These are phyloP conservation scores for Cryptococcus sp. DNA, from an alignment of 1,284 basidiomycete species.

Conservation along the genomic window DNA sequence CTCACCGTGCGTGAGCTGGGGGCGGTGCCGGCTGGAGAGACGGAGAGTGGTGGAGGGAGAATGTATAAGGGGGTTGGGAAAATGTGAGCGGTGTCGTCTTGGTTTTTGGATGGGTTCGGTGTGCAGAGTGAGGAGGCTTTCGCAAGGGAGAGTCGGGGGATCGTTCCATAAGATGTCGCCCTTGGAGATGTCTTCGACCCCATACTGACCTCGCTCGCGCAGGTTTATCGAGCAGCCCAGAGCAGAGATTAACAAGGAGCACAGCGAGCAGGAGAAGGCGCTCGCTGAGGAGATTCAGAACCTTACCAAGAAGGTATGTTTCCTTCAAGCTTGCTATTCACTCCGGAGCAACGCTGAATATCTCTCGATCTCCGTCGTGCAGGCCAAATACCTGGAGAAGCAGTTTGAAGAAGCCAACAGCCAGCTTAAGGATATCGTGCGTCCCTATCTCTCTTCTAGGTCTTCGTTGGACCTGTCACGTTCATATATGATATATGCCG, in stretches of 20 bases:
- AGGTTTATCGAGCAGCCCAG: constrained; percentile 90
- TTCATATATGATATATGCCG: no score
- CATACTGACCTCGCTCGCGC: neutral
- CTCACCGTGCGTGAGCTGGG: constrained; percentile 60
- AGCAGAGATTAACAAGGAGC: constrained; percentile 67
- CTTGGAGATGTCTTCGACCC: neutral
- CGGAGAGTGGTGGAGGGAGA: constrained; percentile 59
- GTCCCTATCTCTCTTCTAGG: constrained; percentile 32
- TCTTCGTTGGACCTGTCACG: neutral
- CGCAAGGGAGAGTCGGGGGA: no score
- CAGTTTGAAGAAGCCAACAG: constrained; percentile 82
- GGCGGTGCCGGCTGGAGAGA: constrained; percentile 29
- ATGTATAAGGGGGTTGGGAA: constrained; percentile 89
- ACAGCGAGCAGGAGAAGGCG: constrained; percentile 72
- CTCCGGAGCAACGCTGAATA: no score
- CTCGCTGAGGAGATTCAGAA: constrained; percentile 73
- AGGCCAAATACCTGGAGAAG: constrained; percentile 87
- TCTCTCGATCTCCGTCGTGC: neutral
- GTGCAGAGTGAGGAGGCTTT: neutral
- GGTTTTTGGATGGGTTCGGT: neutral
- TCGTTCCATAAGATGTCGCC: no score
- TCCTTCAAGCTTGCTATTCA: no score
- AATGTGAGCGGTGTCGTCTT: constrained; percentile 59
- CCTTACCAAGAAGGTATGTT: constrained; percentile 61
- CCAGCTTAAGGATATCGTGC: constrained; percentile 80